Percentiles rank a stretch among this genome's conserved stretches.
Evolutionary conservation across 352 stramenopile genomes (phyloP).

Genomic region (Pythium chondricola): DNA sequence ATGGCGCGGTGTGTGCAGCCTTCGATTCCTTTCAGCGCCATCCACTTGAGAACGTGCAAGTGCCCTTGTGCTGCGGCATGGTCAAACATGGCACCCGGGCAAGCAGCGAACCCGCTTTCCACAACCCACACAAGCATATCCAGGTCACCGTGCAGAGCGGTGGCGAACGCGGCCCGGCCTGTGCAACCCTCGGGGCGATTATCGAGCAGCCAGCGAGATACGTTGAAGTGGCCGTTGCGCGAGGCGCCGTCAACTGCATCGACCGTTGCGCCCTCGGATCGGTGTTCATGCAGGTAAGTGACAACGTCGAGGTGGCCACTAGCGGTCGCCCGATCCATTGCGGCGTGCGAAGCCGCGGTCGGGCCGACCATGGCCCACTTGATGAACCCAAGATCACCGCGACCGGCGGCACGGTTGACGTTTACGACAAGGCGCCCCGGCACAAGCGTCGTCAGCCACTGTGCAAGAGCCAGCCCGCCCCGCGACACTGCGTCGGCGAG

Average conservation of each 20-base stretch:
- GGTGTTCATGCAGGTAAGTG: constrained; percentile 5
- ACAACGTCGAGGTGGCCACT: constrained; percentile 13
- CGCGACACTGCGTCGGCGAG: no score
- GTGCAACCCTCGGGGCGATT: constrained; percentile 6
- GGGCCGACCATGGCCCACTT: not conserved
- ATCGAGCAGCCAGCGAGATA: constrained; percentile 4
- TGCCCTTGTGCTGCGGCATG: not conserved
- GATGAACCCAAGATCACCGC: not conserved
- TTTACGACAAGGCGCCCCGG: no score
- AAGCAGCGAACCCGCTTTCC: not conserved
- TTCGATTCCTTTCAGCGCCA: not conserved
- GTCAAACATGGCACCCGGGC: not conserved
- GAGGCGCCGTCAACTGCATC: constrained; percentile 10
- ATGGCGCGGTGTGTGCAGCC: not conserved
- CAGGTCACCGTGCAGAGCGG: constrained; percentile 1
- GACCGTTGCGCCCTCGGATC: constrained; percentile 6
- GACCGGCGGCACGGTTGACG: not conserved
- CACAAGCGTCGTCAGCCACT: no score
- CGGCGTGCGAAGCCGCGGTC: not conserved
- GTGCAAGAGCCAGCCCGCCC: no score
- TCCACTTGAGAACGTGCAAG: constrained; percentile 3
- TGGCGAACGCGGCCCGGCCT: not conserved
- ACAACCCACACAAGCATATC: not conserved
- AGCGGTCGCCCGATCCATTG: constrained; percentile 9
- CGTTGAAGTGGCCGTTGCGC: constrained; percentile 6